Evolutionary conservation across 805 yeast species (phyloP).

Genomic region (Jamesozyma spencerorum): DNA sequence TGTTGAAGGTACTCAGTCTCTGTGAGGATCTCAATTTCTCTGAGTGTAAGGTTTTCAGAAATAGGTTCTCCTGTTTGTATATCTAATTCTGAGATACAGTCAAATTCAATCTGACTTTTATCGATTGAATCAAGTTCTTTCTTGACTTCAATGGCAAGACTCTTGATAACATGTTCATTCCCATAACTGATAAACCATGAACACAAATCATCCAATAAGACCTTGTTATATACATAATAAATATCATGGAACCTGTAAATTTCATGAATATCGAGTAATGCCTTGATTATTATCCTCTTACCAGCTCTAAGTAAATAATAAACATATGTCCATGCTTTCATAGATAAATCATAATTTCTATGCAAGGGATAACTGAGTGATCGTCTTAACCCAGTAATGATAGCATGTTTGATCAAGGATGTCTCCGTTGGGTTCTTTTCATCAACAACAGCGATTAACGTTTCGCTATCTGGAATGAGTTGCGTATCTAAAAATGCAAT

Average conservation of each 20-base stretch:
- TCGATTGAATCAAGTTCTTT: constrained; percentile 30
- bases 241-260: constrained; percentile 75
- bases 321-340: constrained; percentile 68
- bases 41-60: constrained; percentile 37
- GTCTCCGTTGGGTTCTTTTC: neutral
- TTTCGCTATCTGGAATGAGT: constrained; percentile 28
- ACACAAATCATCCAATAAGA: constrained; percentile 68
- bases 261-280: constrained; percentile 54
- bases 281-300: constrained; percentile 50
- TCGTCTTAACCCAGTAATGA: constrained; percentile 58
- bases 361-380: constrained; percentile 74
- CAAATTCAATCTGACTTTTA: constrained; percentile 41
- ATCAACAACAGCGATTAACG: neutral
- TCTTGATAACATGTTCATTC: constrained; percentile 48
- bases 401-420: constrained; percentile 39
- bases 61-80: constrained; percentile 32
- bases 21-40: constrained; percentile 51
- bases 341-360: constrained; percentile 53
- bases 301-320: constrained; percentile 59
- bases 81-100: constrained; percentile 31
- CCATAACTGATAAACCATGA: constrained; percentile 60
- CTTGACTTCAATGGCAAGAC: constrained; percentile 55
- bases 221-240: constrained; percentile 73
- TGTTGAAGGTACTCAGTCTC: constrained; percentile 34
- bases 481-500: constrained; percentile 61